Percentiles rank a stretch among this genome's conserved stretches.
Evolutionary conservation across 768 basidiomycete species (phyloP).

Genomic region (Tricholoma terreum): DNA sequence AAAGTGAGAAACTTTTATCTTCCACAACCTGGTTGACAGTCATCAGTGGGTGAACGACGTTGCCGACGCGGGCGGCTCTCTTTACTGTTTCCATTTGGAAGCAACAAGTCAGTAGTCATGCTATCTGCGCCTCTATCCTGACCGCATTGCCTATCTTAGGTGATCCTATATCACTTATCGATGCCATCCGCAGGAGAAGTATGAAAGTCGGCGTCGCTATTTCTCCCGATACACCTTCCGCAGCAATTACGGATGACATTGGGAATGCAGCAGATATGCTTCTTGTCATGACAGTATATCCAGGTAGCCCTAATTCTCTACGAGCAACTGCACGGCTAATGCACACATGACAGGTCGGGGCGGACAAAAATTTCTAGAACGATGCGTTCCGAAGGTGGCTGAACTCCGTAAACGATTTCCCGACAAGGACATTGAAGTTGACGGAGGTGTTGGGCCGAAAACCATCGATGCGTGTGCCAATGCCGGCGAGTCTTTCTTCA

Average conservation of each 20-base stretch:
- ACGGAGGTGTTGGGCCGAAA: conserved; percentile 93
- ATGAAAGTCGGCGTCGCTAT: conserved; percentile 98
- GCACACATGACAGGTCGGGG: conserved; percentile 59
- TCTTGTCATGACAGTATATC: conserved; percentile 97
- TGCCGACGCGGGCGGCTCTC: conserved; percentile 89
- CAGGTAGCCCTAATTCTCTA: conserved; percentile 45
- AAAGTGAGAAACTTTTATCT: conserved; percentile 46
- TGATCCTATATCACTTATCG: conserved; percentile 73
- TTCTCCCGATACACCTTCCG: conserved; percentile 90
- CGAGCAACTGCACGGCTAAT: neutral
- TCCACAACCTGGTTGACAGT: neutral
- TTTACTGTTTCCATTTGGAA: conserved; percentile 97
- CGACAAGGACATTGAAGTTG: conserved; percentile 94
- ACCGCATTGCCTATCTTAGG: conserved; percentile 31
- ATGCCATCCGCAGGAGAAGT: conserved; percentile 71
- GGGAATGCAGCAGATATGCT: conserved; percentile 89
- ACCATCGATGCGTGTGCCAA: conserved; percentile 86
- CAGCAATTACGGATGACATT: conserved; percentile 82
- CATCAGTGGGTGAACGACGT: conserved; percentile 93
- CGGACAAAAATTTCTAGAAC: conserved; percentile 93
- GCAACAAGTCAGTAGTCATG: conserved; percentile 64
- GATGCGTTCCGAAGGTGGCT: conserved; percentile 89
- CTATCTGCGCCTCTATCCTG: neutral
- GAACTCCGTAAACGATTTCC: conserved; percentile 91
- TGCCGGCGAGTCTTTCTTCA: conserved; percentile 55